A percentile compares a stretch with the other conserved stretches of the same genome.
These are phyloP conservation scores for Xylaria flabelliformis DNA, from an alignment of 495 filamentous ascomycete genomes.

Conservation along the genomic window DNA sequence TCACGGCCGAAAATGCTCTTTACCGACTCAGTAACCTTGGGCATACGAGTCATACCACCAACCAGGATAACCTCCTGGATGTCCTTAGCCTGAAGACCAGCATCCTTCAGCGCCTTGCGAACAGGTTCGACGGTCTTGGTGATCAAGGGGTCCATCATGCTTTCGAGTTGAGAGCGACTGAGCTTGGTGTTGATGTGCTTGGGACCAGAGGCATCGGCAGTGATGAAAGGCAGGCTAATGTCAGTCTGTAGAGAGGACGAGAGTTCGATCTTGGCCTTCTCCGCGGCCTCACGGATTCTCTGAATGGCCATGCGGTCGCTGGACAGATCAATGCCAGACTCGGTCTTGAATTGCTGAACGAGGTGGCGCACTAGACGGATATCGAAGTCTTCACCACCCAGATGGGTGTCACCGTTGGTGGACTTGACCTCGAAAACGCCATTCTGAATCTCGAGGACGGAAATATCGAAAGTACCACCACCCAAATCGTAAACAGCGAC, in stretches of 20 bases:
- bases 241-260: slow-evolving; percentile 96
- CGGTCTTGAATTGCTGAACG: slow-evolving; percentile 95
- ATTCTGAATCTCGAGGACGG: slow-evolving; percentile 95
- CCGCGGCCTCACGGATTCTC: slow-evolving; percentile 97
- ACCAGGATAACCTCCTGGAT: slow-evolving; percentile 99
- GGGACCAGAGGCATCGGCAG: slow-evolving; percentile 89
- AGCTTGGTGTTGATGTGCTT: slow-evolving; percentile 98
- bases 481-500: slow-evolving; percentile 98
- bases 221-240: slow-evolving; percentile 99
- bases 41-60: slow-evolving; percentile 99
- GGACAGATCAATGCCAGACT: slow-evolving; percentile 88
- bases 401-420: slow-evolving; percentile 97
- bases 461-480: slow-evolving; percentile 99
- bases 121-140: slow-evolving; percentile 86
- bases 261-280: slow-evolving; percentile 99
- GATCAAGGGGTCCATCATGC: slow-evolving; percentile 91
- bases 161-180: slow-evolving; percentile 90
- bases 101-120: slow-evolving; percentile 97
- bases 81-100: slow-evolving; percentile 89
- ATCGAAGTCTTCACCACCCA: slow-evolving; percentile 98
- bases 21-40: slow-evolving; percentile 96
- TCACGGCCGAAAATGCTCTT: slow-evolving; percentile 98
- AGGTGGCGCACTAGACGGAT: slow-evolving; percentile 95
- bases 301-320: slow-evolving; percentile 98
- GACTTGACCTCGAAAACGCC: slow-evolving; percentile 99